Conservation (phyloP, 495 filamentous ascomycete genomes). For the Massariosphaeria phaeospora region DNA sequence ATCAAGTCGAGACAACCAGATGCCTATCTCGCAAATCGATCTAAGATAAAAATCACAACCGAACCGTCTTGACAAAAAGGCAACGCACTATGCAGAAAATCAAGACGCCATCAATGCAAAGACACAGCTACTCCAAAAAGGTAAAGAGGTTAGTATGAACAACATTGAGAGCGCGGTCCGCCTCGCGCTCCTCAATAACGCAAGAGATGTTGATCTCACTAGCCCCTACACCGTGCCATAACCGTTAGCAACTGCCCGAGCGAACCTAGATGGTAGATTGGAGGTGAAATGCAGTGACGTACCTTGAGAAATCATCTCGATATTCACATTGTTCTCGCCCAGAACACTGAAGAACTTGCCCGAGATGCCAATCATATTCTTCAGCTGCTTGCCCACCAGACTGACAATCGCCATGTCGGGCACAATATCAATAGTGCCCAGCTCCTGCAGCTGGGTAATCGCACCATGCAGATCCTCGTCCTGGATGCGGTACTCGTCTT, state of each 20-base stretch:
- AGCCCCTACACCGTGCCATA: constrained; percentile 57
- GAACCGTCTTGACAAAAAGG: no score
- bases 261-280: background rate
- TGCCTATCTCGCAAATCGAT: no score
- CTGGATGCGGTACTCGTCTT: constrained; percentile 54
- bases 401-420: constrained; percentile 87
- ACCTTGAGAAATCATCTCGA: constrained; percentile 98
- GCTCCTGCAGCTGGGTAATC: constrained; percentile 61
- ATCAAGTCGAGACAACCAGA: no score
- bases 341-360: constrained; percentile 67
- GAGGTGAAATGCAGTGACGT: constrained; percentile 31
- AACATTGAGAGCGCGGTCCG: constrained; percentile 86
- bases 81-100: background rate
- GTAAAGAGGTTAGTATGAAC: constrained; percentile 87
- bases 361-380: constrained; percentile 86
- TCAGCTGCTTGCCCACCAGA: constrained; percentile 89
- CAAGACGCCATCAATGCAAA: constrained; percentile 20
- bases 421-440: constrained; percentile 79
- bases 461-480: constrained; percentile 38
- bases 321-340: constrained; percentile 82
- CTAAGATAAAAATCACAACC: background rate
- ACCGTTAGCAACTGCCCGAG: constrained; percentile 31
- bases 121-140: constrained; percentile 37
- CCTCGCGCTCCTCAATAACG: constrained; percentile 86
- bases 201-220: constrained; percentile 99